These are phyloP conservation scores for Leonotis leonurus DNA, from an alignment of 257 asterid genomes.

Conservation along the genomic window DNA sequence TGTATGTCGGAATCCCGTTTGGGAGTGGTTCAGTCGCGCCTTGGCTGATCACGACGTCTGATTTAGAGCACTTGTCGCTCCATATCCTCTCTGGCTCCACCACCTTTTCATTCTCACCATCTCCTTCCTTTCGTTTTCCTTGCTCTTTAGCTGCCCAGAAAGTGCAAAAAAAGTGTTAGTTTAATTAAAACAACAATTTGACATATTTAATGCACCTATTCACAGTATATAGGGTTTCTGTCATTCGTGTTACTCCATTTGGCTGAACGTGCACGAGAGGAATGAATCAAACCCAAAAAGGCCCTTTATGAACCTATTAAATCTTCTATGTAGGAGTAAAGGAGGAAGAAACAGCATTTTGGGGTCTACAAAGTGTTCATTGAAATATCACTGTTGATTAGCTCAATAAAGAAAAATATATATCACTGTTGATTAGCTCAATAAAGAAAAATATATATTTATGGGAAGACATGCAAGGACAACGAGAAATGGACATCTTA, in stretches of 20 bases:
- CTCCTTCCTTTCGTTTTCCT: neutral
- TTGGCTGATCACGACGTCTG: slow-evolving; percentile 64
- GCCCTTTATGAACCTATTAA: neutral
- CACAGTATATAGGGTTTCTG: neutral
- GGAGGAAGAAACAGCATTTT: neutral
- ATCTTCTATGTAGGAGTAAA: slow-evolving; percentile 3
- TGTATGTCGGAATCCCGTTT: slow-evolving; percentile 66
- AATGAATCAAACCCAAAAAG: neutral
- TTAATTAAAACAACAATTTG: neutral
- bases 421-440: no score
- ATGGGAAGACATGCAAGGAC: slow-evolving; percentile 11
- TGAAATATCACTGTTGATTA: slow-evolving; percentile 19
- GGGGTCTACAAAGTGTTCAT: neutral
- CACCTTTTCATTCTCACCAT: neutral
- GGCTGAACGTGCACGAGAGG: neutral
- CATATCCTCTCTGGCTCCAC: slow-evolving; percentile 72
- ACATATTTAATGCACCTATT: neutral
- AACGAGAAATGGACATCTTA: slow-evolving; percentile 24
- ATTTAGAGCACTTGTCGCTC: slow-evolving; percentile 66
- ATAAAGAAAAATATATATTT: neutral
- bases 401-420: no score
- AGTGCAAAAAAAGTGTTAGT: neutral
- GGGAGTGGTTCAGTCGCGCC: slow-evolving; percentile 42
- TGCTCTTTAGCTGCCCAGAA: slow-evolving; percentile 2
- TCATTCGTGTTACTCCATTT: neutral